Base-by-base conservation (phyloP, 2,329 filamentous ascomycete species). In the Aspergillus cejpii region DNA sequence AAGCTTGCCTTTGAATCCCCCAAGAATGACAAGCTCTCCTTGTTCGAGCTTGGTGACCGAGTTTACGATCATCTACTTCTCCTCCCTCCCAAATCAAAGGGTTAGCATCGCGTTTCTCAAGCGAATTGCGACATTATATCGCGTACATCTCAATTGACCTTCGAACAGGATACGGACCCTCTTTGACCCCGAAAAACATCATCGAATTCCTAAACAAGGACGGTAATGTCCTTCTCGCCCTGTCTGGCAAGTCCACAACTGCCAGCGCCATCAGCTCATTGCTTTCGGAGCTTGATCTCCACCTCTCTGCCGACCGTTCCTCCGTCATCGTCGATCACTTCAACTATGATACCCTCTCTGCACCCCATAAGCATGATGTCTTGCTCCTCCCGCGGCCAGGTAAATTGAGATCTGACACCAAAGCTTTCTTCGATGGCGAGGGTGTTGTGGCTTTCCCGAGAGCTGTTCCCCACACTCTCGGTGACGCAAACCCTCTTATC, bases 311-410 rank as follows among this genome's bases (percentile, higher is more conserved):
- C 27, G 91, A 95, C 69, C 87, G 90, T 60, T 87, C 84, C 44
- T 83, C 87, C 45, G 74, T 91, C 46, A 84, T 95, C 5, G 84
- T 97, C 50, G 92, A 97, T 70, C 92, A 98, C 74, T 96, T 97
- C 80, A 85, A 87, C 73, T 92, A 92, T 71, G 91, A 97, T 62
- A 75, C 78, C 45, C 57, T 78, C 24, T 87, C 84, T 31, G 84
- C 91, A 3, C 63, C 81, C 39, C 89, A 96, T 53, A 79, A 82
- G 62, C 92, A 98, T 69, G 88, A 97, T 69, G 86, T 95, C 23
- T 75, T 98, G 36, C 76, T 96, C 23, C 72, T 96, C 41, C 79
- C 85, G 34, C 75, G 80, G 27, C 86, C 89, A 3, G 71, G 73
- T 47, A 70, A 78, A 39, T 66, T 84, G 49, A 83, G 85, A 56